Evolutionary conservation across 208 protist genomes (phyloP).

Genomic region (Acanthamoeba castellanii): DNA sequence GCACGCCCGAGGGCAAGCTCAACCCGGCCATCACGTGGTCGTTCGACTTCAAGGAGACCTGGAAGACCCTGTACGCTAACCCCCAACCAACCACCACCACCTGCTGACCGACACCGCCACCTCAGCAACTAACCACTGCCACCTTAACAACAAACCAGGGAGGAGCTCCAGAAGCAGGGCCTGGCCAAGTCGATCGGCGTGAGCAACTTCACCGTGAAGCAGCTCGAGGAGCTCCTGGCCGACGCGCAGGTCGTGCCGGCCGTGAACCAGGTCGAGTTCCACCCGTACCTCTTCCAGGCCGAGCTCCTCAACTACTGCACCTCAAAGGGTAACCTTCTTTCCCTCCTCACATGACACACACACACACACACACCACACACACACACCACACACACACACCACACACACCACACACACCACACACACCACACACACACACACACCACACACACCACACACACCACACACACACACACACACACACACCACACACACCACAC

Average conservation of each 20-base stretch:
- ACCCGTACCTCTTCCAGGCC: slow-evolving; percentile 66
- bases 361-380: no score
- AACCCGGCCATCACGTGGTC: slow-evolving; percentile 23
- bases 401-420: no score
- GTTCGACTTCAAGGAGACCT: slow-evolving; percentile 46
- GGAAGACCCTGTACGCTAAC: slow-evolving; percentile 7
- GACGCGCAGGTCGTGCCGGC: slow-evolving; percentile 17
- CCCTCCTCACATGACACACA: no score
- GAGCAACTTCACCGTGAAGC: slow-evolving; percentile 67
- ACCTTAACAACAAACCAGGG: neutral
- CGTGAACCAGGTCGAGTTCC: slow-evolving; percentile 71
- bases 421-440: no score
- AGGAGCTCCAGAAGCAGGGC: slow-evolving; percentile 34
- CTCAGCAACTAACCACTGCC: neutral
- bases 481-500: no score
- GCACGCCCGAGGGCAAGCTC: neutral
- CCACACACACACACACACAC: no score
- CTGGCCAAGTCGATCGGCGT: slow-evolving; percentile 71
- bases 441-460: no score
- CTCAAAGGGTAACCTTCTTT: neutral
- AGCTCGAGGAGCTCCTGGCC: slow-evolving; percentile 58
- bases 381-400: no score
- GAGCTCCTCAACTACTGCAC: slow-evolving; percentile 53
- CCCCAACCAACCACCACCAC: no score
- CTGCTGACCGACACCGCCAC: neutral